These are phyloP conservation scores for Torrubiella hemipterigena DNA, from an alignment of 2,329 filamentous ascomycete genomes.

Conservation along the genomic window DNA sequence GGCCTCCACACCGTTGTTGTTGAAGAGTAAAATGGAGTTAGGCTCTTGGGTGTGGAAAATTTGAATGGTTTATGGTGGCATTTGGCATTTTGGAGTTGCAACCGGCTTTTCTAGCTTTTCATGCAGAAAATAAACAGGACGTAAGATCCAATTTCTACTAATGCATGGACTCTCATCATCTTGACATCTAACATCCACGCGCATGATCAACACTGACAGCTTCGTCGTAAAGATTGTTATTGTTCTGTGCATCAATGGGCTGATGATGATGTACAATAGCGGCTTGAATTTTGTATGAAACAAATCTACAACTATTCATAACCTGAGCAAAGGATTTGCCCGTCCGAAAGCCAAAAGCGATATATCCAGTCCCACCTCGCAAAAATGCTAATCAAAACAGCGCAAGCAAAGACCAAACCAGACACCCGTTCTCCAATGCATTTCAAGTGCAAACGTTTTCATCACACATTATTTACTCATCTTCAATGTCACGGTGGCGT, in stretches of 20 bases:
- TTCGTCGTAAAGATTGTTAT: too few relatives aligned
- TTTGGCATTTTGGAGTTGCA: constrained; percentile 33
- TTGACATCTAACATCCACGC: too few relatives aligned
- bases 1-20: constrained; percentile 89
- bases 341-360: too few relatives aligned
- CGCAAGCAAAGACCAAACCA: constrained; percentile 17
- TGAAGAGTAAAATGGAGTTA: constrained; percentile 44
- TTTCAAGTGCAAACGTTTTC: constrained; percentile 6
- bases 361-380: constrained; percentile 2
- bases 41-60: constrained; percentile 25
- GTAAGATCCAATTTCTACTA: constrained; percentile 5
- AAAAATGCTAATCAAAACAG: constrained; percentile 16
- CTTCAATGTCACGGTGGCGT: constrained; percentile 52
- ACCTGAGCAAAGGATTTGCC: too few relatives aligned
- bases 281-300: too few relatives aligned
- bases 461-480: constrained; percentile 32
- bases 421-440: constrained; percentile 30
- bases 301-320: too few relatives aligned
- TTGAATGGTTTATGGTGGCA: not conserved
- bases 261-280: too few relatives aligned
- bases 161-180: not conserved
- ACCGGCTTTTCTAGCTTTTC: constrained; percentile 33
- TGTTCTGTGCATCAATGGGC: too few relatives aligned
- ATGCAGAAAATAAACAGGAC: constrained; percentile 17
- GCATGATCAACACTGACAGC: too few relatives aligned